These are phyloP conservation scores for Albugo laibachii DNA, from an alignment of 352 stramenopile species.

Conservation along the genomic window DNA sequence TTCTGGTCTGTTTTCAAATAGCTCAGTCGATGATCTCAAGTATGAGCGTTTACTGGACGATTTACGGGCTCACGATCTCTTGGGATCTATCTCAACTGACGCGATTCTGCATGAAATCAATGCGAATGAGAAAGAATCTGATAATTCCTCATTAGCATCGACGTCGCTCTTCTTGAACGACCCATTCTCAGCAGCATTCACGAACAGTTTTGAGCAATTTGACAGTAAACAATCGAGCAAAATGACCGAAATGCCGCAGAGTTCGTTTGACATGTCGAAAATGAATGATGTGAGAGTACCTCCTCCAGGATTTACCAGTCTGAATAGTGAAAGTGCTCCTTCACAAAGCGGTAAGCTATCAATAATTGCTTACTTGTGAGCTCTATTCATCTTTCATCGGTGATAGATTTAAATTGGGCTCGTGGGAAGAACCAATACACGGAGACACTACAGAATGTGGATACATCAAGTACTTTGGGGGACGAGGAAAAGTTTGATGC, in stretches of 20 bases:
- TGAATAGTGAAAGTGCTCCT: constrained; percentile 26
- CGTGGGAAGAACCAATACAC: constrained; percentile 56
- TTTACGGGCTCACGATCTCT: constrained; percentile 60
- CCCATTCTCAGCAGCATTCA: constrained; percentile 66
- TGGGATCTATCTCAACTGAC: constrained; percentile 33
- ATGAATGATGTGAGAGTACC: constrained; percentile 9
- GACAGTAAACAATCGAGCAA: not conserved
- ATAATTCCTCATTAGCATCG: constrained; percentile 9
- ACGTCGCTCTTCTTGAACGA: constrained; percentile 74
- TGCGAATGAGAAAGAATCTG: not conserved
- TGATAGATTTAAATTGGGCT: constrained; percentile 49
- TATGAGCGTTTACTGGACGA: constrained; percentile 73
- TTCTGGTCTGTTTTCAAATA: constrained; percentile 61
- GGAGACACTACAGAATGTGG: not conserved
- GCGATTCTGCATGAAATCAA: not conserved
- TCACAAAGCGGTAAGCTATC: constrained; percentile 18
- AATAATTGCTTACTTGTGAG: not conserved
- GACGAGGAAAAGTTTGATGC: constrained; percentile 11
- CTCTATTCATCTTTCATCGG: not conserved
- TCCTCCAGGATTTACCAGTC: constrained; percentile 30
- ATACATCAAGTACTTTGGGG: constrained; percentile 15
- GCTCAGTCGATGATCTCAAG: constrained; percentile 67
- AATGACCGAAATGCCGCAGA: not conserved
- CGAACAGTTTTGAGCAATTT: constrained; percentile 42
- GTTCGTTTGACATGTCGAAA: not conserved